These are phyloP conservation scores for Fusarium hainanense DNA, from an alignment of 2,329 filamentous ascomycete genomes.

Conservation along the genomic window DNA sequence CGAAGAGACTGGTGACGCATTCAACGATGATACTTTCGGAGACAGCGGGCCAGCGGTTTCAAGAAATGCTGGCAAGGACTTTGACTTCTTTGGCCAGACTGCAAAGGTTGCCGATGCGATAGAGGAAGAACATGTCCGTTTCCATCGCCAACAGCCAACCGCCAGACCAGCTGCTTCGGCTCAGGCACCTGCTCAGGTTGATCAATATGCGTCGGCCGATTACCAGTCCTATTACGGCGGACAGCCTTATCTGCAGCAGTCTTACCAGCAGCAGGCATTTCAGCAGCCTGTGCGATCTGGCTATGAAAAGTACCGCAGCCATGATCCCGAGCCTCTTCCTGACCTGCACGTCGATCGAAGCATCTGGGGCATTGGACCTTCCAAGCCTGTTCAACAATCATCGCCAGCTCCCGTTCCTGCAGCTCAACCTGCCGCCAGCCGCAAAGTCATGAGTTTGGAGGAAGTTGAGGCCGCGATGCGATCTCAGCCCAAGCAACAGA, in stretches of 20 bases:
- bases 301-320: slow-evolving; percentile 84
- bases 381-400: slow-evolving; percentile 54
- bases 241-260: slow-evolving; percentile 38
- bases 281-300: slow-evolving; percentile 78
- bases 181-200: slow-evolving; percentile 48
- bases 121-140: slow-evolving; percentile 90
- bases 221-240: slow-evolving; percentile 46
- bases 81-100: slow-evolving; percentile 96
- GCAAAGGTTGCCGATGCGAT: slow-evolving; percentile 87
- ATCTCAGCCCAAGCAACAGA: slow-evolving; percentile 68
- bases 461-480: slow-evolving; percentile 97
- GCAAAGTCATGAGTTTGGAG: slow-evolving; percentile 94
- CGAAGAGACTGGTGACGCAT: slow-evolving; percentile 89
- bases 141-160: slow-evolving; percentile 76
- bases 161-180: slow-evolving; percentile 51
- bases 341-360: slow-evolving; percentile 93
- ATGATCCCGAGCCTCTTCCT: slow-evolving; percentile 81
- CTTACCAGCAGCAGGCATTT: slow-evolving; percentile 24
- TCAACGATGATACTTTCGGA: slow-evolving; percentile 97
- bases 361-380: slow-evolving; percentile 84
- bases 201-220: slow-evolving; percentile 55
- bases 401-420: slow-evolving; percentile 46
- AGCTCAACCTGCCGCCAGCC: slow-evolving; percentile 52
- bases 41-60: slow-evolving; percentile 52
- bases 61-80: slow-evolving; percentile 83